Base-by-base conservation (phyloP, 768 basidiomycete species). In the Leucocoprinus sp. region DNA sequence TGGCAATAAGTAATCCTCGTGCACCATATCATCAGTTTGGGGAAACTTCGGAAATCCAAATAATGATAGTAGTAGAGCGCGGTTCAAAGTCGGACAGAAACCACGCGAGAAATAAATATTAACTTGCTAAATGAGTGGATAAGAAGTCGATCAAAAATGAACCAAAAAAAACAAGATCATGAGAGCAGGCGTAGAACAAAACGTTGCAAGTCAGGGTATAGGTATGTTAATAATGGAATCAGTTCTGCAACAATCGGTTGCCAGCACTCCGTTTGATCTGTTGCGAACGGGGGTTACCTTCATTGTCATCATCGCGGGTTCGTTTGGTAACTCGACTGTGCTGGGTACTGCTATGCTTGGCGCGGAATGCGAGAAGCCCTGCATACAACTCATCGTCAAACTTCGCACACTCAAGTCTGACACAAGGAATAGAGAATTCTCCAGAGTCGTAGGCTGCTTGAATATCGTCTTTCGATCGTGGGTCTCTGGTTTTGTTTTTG, bases 361-460 rank as follows among this genome's bases (percentile, higher is more conserved):
- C 27, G 17, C 45, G 45, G 22, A 36, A 35, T 22, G 39, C 39
- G 21, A 48, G 33, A 41, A 69, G 50, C 17, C 60, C 62, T 2
- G 49, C 46, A 49, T 64, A 67, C 9, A 79, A 61, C 22, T 56
- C 57, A 11, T 66, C 57, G 51, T 75, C 66, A 55, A 72, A 78
- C 27, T 59, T 63, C 17, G 70, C 55, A 52, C 68, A 75, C 43
- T 66, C 61, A 24, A 79, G 58, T 36, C 63, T 63, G 36, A 76
- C 71, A 51, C 76, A 78, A 4, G 74, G 75, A 8, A 72, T 71
- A 8, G 51, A 54, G 15, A 71, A 59, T 42, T 63, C 51, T 14
- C 75, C 75, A 12, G 51, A 45, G 40, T 71, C 61, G 56, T 77
- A 79, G n/a, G 66, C 64, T n/a, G 54, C 52, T n/a, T 56, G 47